A percentile compares a stretch with the other conserved stretches of the same genome.
Conservation (phyloP, 179 eudicot genomes). For the Beta corolliflora region DNA sequence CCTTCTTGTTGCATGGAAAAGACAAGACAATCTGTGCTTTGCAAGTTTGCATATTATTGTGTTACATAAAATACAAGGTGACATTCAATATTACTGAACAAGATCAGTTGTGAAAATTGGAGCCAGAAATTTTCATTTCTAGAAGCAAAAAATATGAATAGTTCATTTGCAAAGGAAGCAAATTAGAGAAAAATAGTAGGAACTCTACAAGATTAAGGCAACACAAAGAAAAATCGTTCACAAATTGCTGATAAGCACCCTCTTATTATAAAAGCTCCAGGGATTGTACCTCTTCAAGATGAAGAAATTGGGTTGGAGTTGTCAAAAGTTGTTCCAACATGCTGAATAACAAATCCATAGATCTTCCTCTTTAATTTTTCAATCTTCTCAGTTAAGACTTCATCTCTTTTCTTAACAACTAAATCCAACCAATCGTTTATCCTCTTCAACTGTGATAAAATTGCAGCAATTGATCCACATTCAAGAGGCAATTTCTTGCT, state of each 20-base stretch:
- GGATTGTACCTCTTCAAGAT: constrained; percentile 26
- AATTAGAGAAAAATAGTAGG: constrained; percentile 23
- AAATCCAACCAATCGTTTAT: constrained; percentile 93
- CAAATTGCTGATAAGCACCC: constrained; percentile 1
- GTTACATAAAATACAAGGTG: neutral
- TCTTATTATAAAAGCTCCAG: neutral
- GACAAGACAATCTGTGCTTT: neutral
- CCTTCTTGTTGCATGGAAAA: neutral
- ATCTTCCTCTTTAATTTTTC: constrained; percentile 83
- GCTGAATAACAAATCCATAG: constrained; percentile 89
- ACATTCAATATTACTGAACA: neutral
- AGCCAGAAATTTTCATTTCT: neutral
- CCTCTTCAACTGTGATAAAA: constrained; percentile 82
- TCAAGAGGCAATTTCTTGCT: constrained; percentile 39
- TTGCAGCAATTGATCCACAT: constrained; percentile 66
- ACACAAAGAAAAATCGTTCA: neutral
- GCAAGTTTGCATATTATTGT: too few relatives aligned
- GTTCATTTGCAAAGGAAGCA: constrained; percentile 36
- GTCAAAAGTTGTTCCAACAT: constrained; percentile 74
- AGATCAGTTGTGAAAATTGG: neutral
- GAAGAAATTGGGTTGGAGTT: constrained; percentile 34
- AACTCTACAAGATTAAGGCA: constrained; percentile 16
- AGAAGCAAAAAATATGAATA: neutral
- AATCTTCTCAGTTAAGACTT: constrained; percentile 55
- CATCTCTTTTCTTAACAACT: constrained; percentile 55